Evolutionary conservation across 345 rosid genomes (phyloP).

Genomic region (Carallia pectinifolia): DNA sequence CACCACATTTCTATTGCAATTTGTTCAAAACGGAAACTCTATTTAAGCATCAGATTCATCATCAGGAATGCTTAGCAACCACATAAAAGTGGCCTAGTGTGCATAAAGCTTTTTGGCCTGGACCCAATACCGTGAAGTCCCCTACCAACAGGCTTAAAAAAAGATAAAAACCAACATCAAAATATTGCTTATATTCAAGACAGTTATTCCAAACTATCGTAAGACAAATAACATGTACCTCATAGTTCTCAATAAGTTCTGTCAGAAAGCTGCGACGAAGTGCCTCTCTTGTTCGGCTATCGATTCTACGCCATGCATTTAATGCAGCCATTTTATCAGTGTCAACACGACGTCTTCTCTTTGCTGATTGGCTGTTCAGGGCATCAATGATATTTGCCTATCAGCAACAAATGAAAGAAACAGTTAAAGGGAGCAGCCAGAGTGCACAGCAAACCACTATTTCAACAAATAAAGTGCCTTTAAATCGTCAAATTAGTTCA

Average conservation of each 20-base stretch:
- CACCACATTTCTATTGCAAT: background rate
- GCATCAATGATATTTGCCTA: slow-evolving; percentile 66
- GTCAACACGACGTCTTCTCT: slow-evolving; percentile 56
- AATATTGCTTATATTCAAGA: background rate
- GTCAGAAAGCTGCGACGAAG: slow-evolving; percentile 85
- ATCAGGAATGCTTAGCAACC: too few relatives aligned
- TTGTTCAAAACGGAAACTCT: background rate
- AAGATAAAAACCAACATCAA: background rate
- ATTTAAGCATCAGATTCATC: too few relatives aligned
- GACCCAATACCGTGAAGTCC: too few relatives aligned
- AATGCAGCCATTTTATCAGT: slow-evolving; percentile 64
- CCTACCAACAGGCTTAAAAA: too few relatives aligned
- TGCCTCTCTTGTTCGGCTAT: slow-evolving; percentile 83
- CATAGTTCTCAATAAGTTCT: slow-evolving; percentile 72
- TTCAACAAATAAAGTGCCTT: background rate
- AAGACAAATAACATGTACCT: slow-evolving; percentile 42
- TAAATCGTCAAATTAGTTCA: too few relatives aligned
- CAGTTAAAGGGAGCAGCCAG: slow-evolving; percentile 7
- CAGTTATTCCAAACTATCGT: slow-evolving; percentile 1
- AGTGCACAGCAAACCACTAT: background rate
- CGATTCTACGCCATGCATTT: slow-evolving; percentile 80
- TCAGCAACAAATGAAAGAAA: slow-evolving; percentile 17
- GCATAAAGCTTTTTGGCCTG: too few relatives aligned
- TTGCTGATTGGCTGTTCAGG: slow-evolving; percentile 39
- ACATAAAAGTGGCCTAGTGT: too few relatives aligned